Base-by-base conservation (phyloP, 306 rosid species). In the Rosa multiflora region DNA sequence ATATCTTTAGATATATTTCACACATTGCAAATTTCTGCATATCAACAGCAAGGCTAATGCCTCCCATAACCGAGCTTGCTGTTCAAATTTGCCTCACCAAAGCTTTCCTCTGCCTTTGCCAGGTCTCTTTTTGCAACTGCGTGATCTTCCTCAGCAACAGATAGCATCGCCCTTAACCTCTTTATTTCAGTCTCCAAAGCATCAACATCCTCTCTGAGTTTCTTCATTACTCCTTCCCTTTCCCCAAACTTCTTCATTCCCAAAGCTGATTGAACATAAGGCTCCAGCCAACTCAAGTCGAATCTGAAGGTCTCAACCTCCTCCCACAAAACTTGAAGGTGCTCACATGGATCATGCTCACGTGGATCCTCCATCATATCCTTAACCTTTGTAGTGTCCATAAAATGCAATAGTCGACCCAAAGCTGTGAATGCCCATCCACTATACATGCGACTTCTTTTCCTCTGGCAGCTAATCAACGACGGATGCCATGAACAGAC, bases 351-450 rank as follows among this genome's bases (percentile, higher is more conserved):
- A 64, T 35, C 70, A 2, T 72, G 23, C 75, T 29, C 43, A 17
- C 23, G 12, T 37, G 61, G 8, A 8, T 72, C 75, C 75, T 72
- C 75, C 40, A 17, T 29, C 75, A 72, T 72, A 49, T 48, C 62
- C 62, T 29, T 72, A 26, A 51, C 61, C 26, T 49, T 72, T 72
- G 75, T 49, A 17, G 75, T 72, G 17, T 72, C 32, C 11, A 72
- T 1, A 51, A 72, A 72, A 72, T 72, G 26, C 44, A 72, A 14
- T 20, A 72, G 46, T 32, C 62, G 58, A 29, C 76, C 63, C 76
- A 72, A 49, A 49, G 62, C 76, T 18, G 76, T 72, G 62, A 72
- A 72, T 49, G 76, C 76, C 61, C 76, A 72, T 51, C 26, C 76
- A 17, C 15, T 8, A 35, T 40, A 67, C 51, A 67, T 67, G 20